A percentile compares a stretch with the other conserved stretches of the same genome.
Conservation (phyloP, 345 rosid genomes). For the Linum tenue region DNA sequence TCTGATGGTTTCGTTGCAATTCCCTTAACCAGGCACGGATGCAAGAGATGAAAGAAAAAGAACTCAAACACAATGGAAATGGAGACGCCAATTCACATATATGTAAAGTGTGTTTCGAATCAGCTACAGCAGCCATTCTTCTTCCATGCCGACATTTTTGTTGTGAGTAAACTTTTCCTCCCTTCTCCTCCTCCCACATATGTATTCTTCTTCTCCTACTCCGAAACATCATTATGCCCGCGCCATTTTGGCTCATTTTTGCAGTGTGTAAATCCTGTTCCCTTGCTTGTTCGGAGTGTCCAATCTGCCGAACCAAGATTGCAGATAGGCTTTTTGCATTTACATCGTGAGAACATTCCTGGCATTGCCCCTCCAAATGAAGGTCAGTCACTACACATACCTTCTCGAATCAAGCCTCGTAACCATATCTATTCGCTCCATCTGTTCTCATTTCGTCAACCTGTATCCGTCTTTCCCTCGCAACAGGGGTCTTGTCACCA, state of each 20-base stretch:
- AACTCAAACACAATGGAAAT: constrained; percentile 51
- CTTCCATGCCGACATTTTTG: constrained; percentile 99
- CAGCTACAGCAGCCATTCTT: constrained; percentile 90
- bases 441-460: background rate
- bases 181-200: too few relatives aligned
- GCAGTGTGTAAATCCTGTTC: constrained; percentile 99
- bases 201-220: too few relatives aligned
- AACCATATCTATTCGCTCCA: background rate
- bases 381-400: constrained; percentile 14
- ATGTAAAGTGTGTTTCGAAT: constrained; percentile 97
- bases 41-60: constrained; percentile 99
- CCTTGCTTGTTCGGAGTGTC: constrained; percentile 95
- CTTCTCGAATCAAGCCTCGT: too few relatives aligned
- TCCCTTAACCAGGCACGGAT: constrained; percentile 55
- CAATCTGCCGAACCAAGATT: constrained; percentile 93
- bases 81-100: constrained; percentile 84
- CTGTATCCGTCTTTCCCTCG: background rate
- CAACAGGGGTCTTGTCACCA: background rate
- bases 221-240: too few relatives aligned
- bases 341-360: constrained; percentile 32
- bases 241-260: background rate
- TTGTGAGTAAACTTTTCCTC: constrained; percentile 40
- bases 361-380: constrained; percentile 31
- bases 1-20: too few relatives aligned
- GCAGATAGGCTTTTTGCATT: constrained; percentile 92